Base-by-base conservation (phyloP, 2,329 filamentous ascomycete species). In the Neopestalotiopsis sp. region DNA sequence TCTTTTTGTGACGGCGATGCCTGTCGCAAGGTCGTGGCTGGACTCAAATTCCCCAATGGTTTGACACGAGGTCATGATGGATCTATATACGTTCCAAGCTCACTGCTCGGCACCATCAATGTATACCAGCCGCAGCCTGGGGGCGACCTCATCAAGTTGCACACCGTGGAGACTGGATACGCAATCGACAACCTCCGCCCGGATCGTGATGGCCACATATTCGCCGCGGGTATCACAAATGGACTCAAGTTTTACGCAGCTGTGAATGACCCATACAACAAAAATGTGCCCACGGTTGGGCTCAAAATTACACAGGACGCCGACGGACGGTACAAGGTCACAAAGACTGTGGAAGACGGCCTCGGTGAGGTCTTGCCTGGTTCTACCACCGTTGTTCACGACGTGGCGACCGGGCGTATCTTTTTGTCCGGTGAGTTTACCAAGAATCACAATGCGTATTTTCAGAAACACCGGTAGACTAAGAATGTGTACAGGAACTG, bases 31-130 rank as follows among this genome's bases (percentile, higher is more conserved):
- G 65, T 70, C 3, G 74, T 75, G 0, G 71, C 71, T 0, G 73
- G 75, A 9, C 71, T 77, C 2, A 68, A 69, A 13, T 76, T 74
- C 58, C 79, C 80, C 40, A 81, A 81, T 57, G 79, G 80, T 0
- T 71, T 81, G 1, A 68, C 68, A 1, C 71, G 34, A 1, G 73
- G 72, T 28, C 68, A 67, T 6, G 74, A 77, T 14, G 75, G 74
- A 4, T 71, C 75, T 0, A 45, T 81, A 10, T 81, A 80, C 59
- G 72, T 81, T 1, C 79, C 79, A 0, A 74, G 73, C 67, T 73
- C 75, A 0, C 61, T 75, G 2, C 57, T 68, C 0, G 76, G 76
- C 0, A 71, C 40, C 3, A 52, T 69, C 45, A 66, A 67, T 42
- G 65, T 70, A n/a, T 72, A 66, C 67, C 45, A 65, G 61, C 65